These are phyloP conservation scores for Ascocoryne sarcoides DNA, from an alignment of 2,329 filamentous ascomycete genomes.

Conservation along the genomic window DNA sequence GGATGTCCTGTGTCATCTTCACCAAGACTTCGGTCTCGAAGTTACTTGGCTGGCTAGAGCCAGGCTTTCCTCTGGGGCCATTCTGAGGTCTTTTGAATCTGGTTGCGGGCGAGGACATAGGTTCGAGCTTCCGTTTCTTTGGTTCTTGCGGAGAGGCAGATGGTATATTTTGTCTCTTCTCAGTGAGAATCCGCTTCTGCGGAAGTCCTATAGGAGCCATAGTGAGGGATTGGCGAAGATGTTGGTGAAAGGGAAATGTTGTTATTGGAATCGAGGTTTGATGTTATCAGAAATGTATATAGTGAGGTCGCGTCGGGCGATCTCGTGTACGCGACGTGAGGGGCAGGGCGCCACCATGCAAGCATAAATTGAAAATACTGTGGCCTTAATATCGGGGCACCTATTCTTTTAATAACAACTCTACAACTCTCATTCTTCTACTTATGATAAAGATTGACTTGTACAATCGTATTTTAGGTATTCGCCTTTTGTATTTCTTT, in stretches of 20 bases:
- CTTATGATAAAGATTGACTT: no score
- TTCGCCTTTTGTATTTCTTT: no score
- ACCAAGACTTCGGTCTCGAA: constrained; percentile 93
- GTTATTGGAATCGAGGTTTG: neutral
- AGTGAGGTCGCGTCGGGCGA: constrained; percentile 5
- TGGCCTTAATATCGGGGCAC: no score
- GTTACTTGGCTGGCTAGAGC: constrained; percentile 70
- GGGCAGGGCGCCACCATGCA: no score
- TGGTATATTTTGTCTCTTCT: constrained; percentile 54
- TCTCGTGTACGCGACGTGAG: constrained; percentile 9
- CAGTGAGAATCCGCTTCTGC: constrained; percentile 65
- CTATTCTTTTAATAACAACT: no score
- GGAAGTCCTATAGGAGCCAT: constrained; percentile 40
- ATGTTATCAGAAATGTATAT: no score
- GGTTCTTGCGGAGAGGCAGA: constrained; percentile 37
- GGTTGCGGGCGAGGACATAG: constrained; percentile 45
- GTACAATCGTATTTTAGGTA: no score
- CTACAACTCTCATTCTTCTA: no score
- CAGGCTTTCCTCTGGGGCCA: constrained; percentile 50
- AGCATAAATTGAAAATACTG: no score
- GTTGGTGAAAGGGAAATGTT: neutral
- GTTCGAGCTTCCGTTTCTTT: constrained; percentile 81
- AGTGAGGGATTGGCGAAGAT: constrained; percentile 3
- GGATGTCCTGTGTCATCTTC: constrained; percentile 91
- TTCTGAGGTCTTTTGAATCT: constrained; percentile 56